Evolutionary conservation across 768 basidiomycete genomes (phyloP), one percentile per base, ranked within the genome.

Genomic region (Inosperma sp.): DNA sequence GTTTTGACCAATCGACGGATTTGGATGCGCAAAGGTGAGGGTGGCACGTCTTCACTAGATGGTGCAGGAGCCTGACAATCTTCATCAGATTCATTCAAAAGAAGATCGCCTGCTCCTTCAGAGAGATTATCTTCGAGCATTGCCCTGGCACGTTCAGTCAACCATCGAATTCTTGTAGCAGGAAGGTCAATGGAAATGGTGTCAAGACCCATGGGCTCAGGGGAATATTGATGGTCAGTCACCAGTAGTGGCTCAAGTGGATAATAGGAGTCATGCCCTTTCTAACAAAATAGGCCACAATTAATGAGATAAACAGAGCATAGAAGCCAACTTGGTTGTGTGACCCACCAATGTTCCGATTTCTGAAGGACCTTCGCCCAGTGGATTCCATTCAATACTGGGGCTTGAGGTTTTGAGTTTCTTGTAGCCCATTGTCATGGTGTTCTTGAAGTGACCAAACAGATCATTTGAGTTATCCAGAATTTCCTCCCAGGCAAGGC

Each of bases 51-150:
- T 16, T 52, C 35, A 19, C 4, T 22, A 7, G 6, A 44, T 8
- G 23, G 16, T 9, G 22, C 22, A 23, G 34, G 40, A 40, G 37
- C n/a, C n/a, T n/a, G n/a, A n/a, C n/a, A 3, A 22, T 40, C 19
- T 12, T 44, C 37, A 16, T 30, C 26, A 14, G 13, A 16, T 2
- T 47, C 48, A 2, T 55, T 40, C 6, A 48, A 52, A 25, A 39
- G 33, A 12, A 62, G 30, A 2, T 36, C 41, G 17, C 57, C 55
- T 1, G 59, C 56, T 37, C 59, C 61, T 31, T 60, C 53, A 7
- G 61, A 56, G 12, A 59, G 33, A 4, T 42, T 23, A 51, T 62
- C 58, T 19, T 49, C 54, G 2, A 59, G 58, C 48, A 57, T 41
- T 8, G 54, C 54, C 35, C 41, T 49, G 1, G 50, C 55, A 29